Evolutionary conservation across 2,329 filamentous ascomycete genomes (phyloP).

Genomic region (Zymoseptoria pseudotritici): DNA sequence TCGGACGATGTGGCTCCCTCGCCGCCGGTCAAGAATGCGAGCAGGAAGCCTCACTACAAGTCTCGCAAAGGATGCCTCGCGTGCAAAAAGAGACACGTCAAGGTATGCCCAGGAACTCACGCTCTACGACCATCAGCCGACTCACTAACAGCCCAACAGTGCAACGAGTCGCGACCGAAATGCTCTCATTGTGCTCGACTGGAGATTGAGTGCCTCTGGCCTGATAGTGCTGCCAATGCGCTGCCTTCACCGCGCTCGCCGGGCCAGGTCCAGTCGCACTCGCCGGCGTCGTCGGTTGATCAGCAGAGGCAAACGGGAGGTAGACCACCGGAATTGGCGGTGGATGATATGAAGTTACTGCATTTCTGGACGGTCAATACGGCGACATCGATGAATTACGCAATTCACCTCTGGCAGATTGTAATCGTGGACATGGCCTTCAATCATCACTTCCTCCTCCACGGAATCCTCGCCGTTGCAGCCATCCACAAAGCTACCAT

Average conservation of each 20-base stretch:
- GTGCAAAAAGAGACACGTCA: constrained; percentile 21
- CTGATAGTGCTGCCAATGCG: background rate
- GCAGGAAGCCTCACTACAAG: constrained; percentile 17
- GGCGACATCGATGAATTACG: background rate
- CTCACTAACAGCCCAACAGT: constrained; percentile 4
- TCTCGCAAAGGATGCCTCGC: constrained; percentile 14
- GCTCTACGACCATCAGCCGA: background rate
- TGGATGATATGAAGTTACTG: constrained; percentile 15
- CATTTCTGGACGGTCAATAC: constrained; percentile 17
- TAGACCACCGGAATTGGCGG: constrained; percentile 3
- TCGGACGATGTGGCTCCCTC: background rate
- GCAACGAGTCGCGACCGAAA: constrained; percentile 9
- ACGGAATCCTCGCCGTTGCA: constrained; percentile 16
- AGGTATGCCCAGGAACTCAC: constrained; percentile 4
- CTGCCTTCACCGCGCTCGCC: constrained; percentile 2
- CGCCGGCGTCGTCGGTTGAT: constrained; percentile 1
- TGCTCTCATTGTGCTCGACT: constrained; percentile 13
- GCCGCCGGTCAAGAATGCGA: constrained; percentile 3
- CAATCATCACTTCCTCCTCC: constrained; percentile 16
- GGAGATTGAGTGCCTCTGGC: constrained; percentile 12
- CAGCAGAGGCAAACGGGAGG: background rate
- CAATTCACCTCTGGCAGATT: constrained; percentile 2
- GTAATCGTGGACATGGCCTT: constrained; percentile 15
- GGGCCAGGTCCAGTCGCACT: background rate
- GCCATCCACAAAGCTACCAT: constrained; percentile 15